Evolutionary conservation across 805 yeast species (phyloP), one percentile per base, ranked within the genome.

Genomic region (Zygotorulaspora sp.): DNA sequence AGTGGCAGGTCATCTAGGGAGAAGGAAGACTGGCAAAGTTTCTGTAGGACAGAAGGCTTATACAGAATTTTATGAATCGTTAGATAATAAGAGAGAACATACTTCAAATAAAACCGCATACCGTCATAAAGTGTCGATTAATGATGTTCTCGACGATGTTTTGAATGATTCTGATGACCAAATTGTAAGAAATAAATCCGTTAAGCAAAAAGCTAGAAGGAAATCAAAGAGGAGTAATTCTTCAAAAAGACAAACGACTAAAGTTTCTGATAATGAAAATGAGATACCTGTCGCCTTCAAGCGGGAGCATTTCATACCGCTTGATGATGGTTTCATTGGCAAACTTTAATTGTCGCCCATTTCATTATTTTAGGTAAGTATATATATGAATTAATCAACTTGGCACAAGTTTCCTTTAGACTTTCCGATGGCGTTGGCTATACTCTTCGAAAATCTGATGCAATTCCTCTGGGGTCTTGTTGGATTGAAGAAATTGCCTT

Each of bases 11-110:
- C 26, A n/a, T 7, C 13, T 13, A 23, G 17, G 14, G 30, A 26
- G 30, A 26, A 14, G 14, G 14, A 26, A 17, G 30, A 9, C 32
- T 18, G 41, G 39, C 6, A 35, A 37, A 15, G 29, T 41, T 6
- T 19, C 26, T 8, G 47, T 49, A 11, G 45, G 49, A 6, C 40
- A 39, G 21, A 35, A 31, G 10, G 47, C 49, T 11, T 50, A 41
- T 32, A 48, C 42, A 7, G 35, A 43, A 8, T 52, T 52, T 36
- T 34, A 48, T 29, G 40, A 41, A 14, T 44, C 44, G 15, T 35
- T 49, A 17, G 47, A 43, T 12, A 36, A 32, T 17, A 19, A 47
- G 16, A 24, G 34, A 21, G 32, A 27, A 15, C 30, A 21, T 22
- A 37, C 45, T 16, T 31, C 35, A 12, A 38, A 39, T 9, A 35